A percentile compares a stretch with the other conserved stretches of the same genome.
Conservation (phyloP, 2,329 filamentous ascomycete genomes). For the Torrubiella hemipterigena region DNA sequence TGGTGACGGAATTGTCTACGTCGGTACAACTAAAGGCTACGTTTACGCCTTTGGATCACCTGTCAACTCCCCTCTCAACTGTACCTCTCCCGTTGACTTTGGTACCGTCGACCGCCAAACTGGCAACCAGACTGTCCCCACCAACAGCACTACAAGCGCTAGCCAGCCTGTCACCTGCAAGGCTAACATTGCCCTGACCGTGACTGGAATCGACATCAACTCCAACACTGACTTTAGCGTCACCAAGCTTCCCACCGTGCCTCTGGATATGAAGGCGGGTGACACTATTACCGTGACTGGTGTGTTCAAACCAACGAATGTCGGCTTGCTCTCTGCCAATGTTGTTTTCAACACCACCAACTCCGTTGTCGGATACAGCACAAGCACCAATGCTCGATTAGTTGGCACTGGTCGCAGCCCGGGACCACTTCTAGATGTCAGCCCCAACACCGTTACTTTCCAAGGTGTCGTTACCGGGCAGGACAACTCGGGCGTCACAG, state of each 20-base stretch:
- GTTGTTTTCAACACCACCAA: slow-evolving; percentile 37
- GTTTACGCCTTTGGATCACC: slow-evolving; percentile 45
- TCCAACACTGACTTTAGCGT: slow-evolving; percentile 23
- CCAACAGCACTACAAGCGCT: slow-evolving; percentile 20
- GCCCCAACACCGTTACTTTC: slow-evolving; percentile 36
- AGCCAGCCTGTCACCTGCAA: slow-evolving; percentile 29
- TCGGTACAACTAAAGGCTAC: slow-evolving; percentile 37
- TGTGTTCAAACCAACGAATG: slow-evolving; percentile 29
- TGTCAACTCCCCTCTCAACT: slow-evolving; percentile 40
- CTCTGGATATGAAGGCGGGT: slow-evolving; percentile 20
- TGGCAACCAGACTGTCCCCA: too few relatives aligned
- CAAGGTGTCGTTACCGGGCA: slow-evolving; percentile 33
- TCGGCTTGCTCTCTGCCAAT: slow-evolving; percentile 36
- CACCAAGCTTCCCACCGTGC: slow-evolving; percentile 18
- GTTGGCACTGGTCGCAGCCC: slow-evolving; percentile 36
- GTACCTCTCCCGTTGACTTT: slow-evolving; percentile 35
- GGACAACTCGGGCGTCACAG: slow-evolving; percentile 21
- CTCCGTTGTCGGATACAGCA: slow-evolving; percentile 29
- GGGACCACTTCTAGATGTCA: slow-evolving; percentile 30
- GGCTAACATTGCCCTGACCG: slow-evolving; percentile 29
- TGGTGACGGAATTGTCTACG: slow-evolving; percentile 41
- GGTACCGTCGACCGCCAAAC: too few relatives aligned
- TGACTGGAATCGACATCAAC: slow-evolving; percentile 25
- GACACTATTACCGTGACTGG: slow-evolving; percentile 29
- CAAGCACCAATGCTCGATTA: slow-evolving; percentile 31